phyloP scores from a whole-genome alignment of 805 yeast genomes.

The Kodamaea hsintzibuensis region DNA sequence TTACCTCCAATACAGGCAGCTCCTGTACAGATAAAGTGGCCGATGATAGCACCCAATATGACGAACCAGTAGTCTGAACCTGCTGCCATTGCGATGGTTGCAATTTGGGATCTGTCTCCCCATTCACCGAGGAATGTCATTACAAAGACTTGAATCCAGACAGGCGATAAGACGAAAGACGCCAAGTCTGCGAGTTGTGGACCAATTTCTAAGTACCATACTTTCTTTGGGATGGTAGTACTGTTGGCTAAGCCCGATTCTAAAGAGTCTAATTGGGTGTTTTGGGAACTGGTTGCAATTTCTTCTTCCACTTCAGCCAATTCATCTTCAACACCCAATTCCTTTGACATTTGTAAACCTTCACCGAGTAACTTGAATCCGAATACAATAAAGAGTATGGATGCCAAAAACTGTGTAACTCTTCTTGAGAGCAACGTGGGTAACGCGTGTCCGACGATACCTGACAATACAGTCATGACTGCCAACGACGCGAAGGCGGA shows the following conservation, averaged over 20 bases:
- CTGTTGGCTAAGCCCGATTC: constrained; percentile 52
- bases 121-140: constrained; percentile 98
- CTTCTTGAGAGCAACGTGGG: constrained; percentile 81
- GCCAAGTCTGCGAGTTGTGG: constrained; percentile 55
- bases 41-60: constrained; percentile 83
- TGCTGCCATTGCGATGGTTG: constrained; percentile 98
- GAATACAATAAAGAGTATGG: constrained; percentile 76
- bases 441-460: constrained; percentile 86
- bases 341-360: constrained; percentile 78
- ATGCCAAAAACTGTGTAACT: constrained; percentile 80
- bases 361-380: constrained; percentile 77
- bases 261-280: constrained; percentile 49
- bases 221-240: constrained; percentile 10
- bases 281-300: constrained; percentile 63
- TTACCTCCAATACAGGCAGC: constrained; percentile 95
- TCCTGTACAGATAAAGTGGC: constrained; percentile 85
- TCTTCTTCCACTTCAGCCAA: constrained; percentile 97
- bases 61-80: constrained; percentile 90
- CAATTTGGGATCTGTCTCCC: constrained; percentile 98
- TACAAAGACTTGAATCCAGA: constrained; percentile 90
- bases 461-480: constrained; percentile 89
- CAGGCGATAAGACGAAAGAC: constrained; percentile 72
- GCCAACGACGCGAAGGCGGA: constrained; percentile 84
- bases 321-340: constrained; percentile 90
- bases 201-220: constrained; percentile 29